A percentile compares a stretch with the other conserved stretches of the same genome.
Conservation (phyloP, 805 yeast genomes). For the Pichia occidentalis region DNA sequence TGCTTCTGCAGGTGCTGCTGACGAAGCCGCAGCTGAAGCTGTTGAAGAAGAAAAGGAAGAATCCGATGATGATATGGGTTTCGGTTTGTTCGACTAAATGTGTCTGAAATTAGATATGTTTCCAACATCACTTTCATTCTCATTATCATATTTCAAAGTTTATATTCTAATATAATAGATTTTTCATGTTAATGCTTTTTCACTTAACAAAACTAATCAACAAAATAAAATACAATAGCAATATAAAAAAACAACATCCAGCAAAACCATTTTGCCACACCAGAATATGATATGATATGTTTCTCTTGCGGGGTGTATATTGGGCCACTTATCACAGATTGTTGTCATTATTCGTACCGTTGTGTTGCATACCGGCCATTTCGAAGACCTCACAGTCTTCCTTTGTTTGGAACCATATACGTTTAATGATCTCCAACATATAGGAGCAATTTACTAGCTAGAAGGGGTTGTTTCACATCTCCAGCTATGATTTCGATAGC, state of each 20-base stretch:
- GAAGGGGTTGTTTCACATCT: too few relatives aligned
- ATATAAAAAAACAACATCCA: not conserved
- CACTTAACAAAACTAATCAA: slow-evolving; percentile 5
- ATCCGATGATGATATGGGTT: slow-evolving; percentile 85
- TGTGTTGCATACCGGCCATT: too few relatives aligned
- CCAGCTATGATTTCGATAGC: too few relatives aligned
- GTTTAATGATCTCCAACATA: too few relatives aligned
- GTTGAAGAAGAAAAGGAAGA: slow-evolving; percentile 48
- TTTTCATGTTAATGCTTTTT: slow-evolving; percentile 9
- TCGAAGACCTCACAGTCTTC: too few relatives aligned
- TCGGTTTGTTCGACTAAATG: slow-evolving; percentile 83
- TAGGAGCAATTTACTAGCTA: too few relatives aligned
- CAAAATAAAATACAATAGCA: not conserved
- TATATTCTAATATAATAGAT: slow-evolving; percentile 10
- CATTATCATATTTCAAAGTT: slow-evolving; percentile 7
- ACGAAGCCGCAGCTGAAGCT: slow-evolving; percentile 54
- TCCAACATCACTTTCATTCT: slow-evolving; percentile 1
- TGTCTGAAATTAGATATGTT: slow-evolving; percentile 3
- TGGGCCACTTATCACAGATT: too few relatives aligned
- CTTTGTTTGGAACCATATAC: too few relatives aligned
- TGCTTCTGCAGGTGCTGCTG: slow-evolving; percentile 58
- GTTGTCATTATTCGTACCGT: too few relatives aligned
- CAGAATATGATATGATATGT: too few relatives aligned
- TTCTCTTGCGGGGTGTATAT: too few relatives aligned
- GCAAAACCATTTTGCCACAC: too few relatives aligned